Evolutionary conservation across 176 grass and related monocot genomes (phyloP), one percentile per base, ranked within the genome.

Genomic region (Raddia distichophylla): DNA sequence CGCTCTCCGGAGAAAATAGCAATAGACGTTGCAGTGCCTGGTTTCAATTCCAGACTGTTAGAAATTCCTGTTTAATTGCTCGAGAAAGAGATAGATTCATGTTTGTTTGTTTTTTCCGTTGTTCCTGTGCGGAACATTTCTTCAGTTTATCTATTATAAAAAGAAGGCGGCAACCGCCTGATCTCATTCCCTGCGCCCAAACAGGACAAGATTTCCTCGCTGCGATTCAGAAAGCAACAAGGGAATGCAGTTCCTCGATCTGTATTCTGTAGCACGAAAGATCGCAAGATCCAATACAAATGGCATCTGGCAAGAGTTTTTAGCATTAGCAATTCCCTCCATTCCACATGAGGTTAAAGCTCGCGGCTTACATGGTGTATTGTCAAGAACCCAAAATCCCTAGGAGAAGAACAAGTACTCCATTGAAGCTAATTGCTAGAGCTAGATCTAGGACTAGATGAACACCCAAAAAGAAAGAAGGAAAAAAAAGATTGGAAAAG

Each of bases 281-380:
- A 66, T 19, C 69, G 1, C 5, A 7, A 65, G 77, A 81, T 82
- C 46, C 50, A 22, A 15, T 27, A 3, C 16, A 46, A 22, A 58
- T 10, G 22, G 50, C 16, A 46, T 17, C 48, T 10, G 22, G 50
- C 16, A 71, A 34, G 13, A 66, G 37, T 43, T 19, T 81, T 64
- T 64, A 49, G 82, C 47, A 44, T 12, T 57, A 13, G 48, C 16
- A 74, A 71, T 63, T 22, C 70, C 70, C 34, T 60, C 45, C 61
- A 76, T 76, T 49, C 60, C 52, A 62, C 69, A 73, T 35, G 81
- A 90, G 44, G 64, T 65, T 17, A 73, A 22, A 22, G 78, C 83
- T 73, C 82, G 78, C 72, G 83, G 78, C 65, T 82, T 78, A 86
- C 83, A 90, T 80, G 86, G 84, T 78, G 80, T 82, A 60, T 67